These are phyloP conservation scores for Solanum paucissectum DNA, from an alignment of 257 asterid genomes.

Conservation along the genomic window DNA sequence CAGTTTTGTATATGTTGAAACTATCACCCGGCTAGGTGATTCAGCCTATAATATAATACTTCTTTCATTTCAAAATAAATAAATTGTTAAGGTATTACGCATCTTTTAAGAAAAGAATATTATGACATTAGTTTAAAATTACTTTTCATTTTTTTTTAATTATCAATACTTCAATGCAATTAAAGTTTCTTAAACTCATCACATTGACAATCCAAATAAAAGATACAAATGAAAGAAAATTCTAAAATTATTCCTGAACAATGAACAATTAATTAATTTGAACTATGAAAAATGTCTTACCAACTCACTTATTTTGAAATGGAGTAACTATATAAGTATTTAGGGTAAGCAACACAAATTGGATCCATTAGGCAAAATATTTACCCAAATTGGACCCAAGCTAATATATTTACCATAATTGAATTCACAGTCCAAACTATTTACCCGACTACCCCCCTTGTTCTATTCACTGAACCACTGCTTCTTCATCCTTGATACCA, in stretches of 20 bases:
- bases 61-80: background rate
- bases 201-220: background rate
- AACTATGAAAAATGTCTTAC: background rate
- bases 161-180: background rate
- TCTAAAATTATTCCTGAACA: background rate
- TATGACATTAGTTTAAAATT: background rate
- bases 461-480: too few species aligned
- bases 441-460: too few species aligned
- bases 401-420: too few species aligned
- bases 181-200: background rate
- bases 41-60: background rate
- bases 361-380: too few species aligned
- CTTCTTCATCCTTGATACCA: too few species aligned
- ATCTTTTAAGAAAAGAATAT: too few species aligned
- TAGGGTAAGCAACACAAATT: too few species aligned
- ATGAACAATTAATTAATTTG: background rate
- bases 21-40: background rate
- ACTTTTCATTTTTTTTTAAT: background rate
- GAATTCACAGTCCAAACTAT: too few species aligned
- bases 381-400: too few species aligned
- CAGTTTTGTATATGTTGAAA: background rate
- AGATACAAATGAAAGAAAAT: too few species aligned
- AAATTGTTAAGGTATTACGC: background rate
- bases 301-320: background rate
- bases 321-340: background rate